A percentile compares a stretch with the other conserved stretches of the same genome.
phyloP scores from a whole-genome alignment of 2,329 filamentous ascomycete species.

The Fusarium verticillioides region DNA sequence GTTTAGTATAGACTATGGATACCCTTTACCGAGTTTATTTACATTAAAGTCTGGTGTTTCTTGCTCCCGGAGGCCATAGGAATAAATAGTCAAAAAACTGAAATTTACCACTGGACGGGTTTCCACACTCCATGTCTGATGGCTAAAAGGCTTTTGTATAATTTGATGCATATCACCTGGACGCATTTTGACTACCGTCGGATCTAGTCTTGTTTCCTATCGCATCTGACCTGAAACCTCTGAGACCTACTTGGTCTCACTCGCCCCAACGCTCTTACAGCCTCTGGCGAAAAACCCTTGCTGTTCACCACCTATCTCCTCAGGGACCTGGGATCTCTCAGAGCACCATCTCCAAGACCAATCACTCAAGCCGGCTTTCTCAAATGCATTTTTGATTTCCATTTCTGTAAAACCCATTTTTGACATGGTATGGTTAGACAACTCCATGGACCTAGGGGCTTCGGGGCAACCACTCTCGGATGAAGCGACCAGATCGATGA shows the following conservation, averaged over 20 bases:
- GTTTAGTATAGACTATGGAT: neutral
- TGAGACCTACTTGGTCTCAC: neutral
- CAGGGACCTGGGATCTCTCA: neutral
- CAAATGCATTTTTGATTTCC: neutral
- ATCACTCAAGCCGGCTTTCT: neutral
- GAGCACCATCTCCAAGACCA: neutral
- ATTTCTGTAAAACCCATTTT: neutral
- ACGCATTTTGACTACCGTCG: no score
- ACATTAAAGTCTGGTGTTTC: neutral
- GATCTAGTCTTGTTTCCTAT: neutral
- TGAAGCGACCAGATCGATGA: neutral
- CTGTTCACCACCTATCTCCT: neutral
- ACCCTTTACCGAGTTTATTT: neutral
- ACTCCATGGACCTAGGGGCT: fast-evolving
- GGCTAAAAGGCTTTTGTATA: no score
- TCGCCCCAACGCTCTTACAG: fast-evolving
- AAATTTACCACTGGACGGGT: fast-evolving
- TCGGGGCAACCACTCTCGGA: neutral
- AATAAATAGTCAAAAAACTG: neutral
- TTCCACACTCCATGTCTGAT: neutral
- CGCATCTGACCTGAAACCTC: fast-evolving
- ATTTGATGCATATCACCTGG: fast-evolving
- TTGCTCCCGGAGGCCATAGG: neutral
- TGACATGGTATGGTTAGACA: neutral
- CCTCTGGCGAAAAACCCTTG: neutral